Evolutionary conservation across 2,329 filamentous ascomycete genomes (phyloP).

Genomic region (Fusarium hostae): DNA sequence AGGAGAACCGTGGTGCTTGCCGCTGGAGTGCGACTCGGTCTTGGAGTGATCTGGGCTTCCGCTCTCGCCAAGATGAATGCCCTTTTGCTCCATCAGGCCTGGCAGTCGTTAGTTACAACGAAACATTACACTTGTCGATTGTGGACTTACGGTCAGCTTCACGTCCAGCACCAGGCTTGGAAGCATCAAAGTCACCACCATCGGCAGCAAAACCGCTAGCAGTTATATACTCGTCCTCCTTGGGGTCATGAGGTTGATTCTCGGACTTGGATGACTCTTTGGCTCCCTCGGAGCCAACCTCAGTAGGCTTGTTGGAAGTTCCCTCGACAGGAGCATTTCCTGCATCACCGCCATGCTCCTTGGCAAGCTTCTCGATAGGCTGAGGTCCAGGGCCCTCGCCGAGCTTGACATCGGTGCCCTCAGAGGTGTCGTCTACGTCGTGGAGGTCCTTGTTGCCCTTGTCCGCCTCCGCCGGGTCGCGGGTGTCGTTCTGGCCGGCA

Average conservation of each 20-base stretch:
- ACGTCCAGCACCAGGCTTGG: constrained; percentile 69
- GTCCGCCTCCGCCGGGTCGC: constrained; percentile 50
- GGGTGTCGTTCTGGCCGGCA: constrained; percentile 53
- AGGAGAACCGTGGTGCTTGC: constrained; percentile 29
- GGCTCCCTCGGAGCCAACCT: constrained; percentile 23
- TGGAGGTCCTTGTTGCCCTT: constrained; percentile 48
- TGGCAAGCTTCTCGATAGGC: constrained; percentile 52
- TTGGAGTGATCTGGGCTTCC: constrained; percentile 4
- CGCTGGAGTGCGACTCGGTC: constrained; percentile 13
- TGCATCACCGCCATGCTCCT: constrained; percentile 49
- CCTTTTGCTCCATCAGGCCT: constrained; percentile 52
- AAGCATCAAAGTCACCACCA: constrained; percentile 74
- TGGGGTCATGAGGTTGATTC: constrained; percentile 56
- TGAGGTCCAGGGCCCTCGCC: constrained; percentile 45
- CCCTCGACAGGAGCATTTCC: constrained; percentile 32
- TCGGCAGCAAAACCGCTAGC: constrained; percentile 70
- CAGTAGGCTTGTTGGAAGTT: constrained; percentile 1
- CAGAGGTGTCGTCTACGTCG: constrained; percentile 42
- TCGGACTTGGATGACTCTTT: constrained; percentile 14
- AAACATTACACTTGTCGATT: no score
- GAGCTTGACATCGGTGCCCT: constrained; percentile 47
- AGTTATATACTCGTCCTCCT: constrained; percentile 67
- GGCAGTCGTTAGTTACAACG: constrained; percentile 6
- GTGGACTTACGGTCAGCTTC: constrained; percentile 72
- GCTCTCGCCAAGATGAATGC: constrained; percentile 36